A percentile compares a stretch with the other conserved stretches of the same genome.
phyloP scores from a whole-genome alignment of 495 filamentous ascomycete genomes.

The Diplogelasinospora grovesii region DNA sequence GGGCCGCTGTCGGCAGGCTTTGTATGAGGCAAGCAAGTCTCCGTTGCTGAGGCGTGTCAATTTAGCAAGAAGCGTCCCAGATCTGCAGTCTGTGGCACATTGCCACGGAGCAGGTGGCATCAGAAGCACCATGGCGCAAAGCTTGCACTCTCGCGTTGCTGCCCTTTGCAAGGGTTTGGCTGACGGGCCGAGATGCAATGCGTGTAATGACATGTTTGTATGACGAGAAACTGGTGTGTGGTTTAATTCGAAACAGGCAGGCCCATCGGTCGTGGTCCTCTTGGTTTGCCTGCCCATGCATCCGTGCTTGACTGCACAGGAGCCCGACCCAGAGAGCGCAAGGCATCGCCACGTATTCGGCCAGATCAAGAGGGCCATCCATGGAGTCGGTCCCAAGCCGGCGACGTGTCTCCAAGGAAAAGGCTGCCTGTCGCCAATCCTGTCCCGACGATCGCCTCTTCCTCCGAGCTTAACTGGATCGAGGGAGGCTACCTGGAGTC shows the following conservation, averaged over 20 bases:
- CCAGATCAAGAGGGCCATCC: no score
- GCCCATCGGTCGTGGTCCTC: slow-evolving; percentile 1
- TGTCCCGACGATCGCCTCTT: slow-evolving; percentile 8
- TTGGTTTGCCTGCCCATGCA: not conserved
- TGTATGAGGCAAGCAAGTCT: slow-evolving; percentile 17
- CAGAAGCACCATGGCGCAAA: slow-evolving; percentile 7
- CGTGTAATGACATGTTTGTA: slow-evolving; percentile 24
- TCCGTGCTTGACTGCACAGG: slow-evolving; percentile 1
- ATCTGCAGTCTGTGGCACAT: slow-evolving; percentile 13
- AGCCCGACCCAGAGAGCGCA: slow-evolving; percentile 1
- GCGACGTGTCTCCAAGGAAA: no score
- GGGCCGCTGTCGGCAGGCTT: slow-evolving; percentile 1
- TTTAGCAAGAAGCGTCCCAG: slow-evolving; percentile 1
- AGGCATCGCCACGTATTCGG: slow-evolving; percentile 13
- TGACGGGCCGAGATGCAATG: slow-evolving; percentile 16
- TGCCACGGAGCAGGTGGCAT: slow-evolving; percentile 13
- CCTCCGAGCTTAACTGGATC: slow-evolving; percentile 5
- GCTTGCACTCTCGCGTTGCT: no score
- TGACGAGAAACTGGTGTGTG: slow-evolving; percentile 19
- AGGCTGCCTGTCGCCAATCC: no score
- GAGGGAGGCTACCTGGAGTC: slow-evolving; percentile 10
- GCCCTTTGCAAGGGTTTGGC: slow-evolving; percentile 8
- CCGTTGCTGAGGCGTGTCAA: slow-evolving; percentile 14
- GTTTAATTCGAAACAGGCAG: slow-evolving; percentile 19
- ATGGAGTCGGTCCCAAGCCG: no score